Evolutionary conservation across 805 yeast species (phyloP), one percentile per base, ranked within the genome.

Genomic region (Zygoascus biomembranicola): DNA sequence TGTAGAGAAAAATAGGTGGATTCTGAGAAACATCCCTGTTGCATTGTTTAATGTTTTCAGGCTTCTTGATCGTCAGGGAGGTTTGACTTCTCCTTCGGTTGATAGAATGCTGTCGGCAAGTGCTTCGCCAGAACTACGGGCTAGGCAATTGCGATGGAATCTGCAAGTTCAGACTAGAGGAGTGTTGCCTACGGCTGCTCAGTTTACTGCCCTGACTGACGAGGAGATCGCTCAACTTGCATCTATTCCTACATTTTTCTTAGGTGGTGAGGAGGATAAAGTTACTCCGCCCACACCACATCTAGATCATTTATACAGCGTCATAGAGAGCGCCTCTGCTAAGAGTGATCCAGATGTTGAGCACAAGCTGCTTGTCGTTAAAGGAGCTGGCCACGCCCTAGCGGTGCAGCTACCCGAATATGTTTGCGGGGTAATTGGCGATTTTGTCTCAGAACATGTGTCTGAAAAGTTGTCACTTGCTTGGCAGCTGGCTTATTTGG

Each of bases 141-240:
- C 76, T 45, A 70, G 81, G 18, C 95, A 86, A 65, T 72, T 85
- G 42, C 69, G 88, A 48, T 82, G 87, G 84, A 86, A 87, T 64
- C 61, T 85, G 56, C 88, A 84, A 65, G 77, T 84, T 14, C 72
- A 77, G 49, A 75, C 89, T 0, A 56, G 59, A 8, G 70, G 79
- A 1, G 76, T 86, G 64, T 67, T 86, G 52, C 72, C 73, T 51
- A 81, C 84, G 57, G 71, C 78, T 1, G 56, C 65, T 37, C 83
- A 84, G 1, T 78, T 82, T 55, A 55, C 63, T n/a, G 69, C 74
- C 19, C 74, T 78, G 13, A 68, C 69, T 5, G 59, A 59, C 16
- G 62, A 69, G 8, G 85, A 82, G 46, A 72, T 85, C 59, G 62
- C 65, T 13, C 56, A 55, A 5, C 64, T 72, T 4, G 66, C 67